Conservation (phyloP, 2,329 filamentous ascomycete species). For the Colletotrichum sp. region DNA sequence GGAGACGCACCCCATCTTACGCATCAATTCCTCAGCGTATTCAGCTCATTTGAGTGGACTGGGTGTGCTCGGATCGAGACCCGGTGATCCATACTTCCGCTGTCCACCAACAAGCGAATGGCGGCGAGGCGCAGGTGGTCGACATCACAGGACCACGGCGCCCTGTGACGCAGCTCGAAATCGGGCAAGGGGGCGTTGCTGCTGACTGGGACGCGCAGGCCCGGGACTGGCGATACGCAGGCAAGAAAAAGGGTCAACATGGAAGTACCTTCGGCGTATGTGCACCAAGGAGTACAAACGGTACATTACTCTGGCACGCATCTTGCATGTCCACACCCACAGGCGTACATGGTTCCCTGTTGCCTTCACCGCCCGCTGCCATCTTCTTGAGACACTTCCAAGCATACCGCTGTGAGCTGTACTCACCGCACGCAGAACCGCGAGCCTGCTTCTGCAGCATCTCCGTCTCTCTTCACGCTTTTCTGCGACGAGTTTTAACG, state of each 20-base stretch:
- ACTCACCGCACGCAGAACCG: background rate
- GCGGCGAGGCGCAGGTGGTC: conserved; percentile 17
- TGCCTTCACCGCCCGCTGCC: background rate
- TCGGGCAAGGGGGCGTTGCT: background rate
- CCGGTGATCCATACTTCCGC: conserved; percentile 10
- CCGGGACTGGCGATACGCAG: background rate
- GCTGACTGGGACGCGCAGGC: background rate
- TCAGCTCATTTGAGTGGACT: background rate
- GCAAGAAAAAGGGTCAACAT: background rate
- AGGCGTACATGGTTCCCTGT: background rate
- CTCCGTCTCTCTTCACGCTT: background rate
- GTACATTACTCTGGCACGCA: background rate
- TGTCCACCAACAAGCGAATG: background rate
- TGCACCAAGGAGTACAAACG: background rate
- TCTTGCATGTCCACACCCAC: background rate
- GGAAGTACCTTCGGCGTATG: background rate
- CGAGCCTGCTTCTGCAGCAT: background rate
- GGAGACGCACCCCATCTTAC: conserved; percentile 1
- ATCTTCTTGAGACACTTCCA: background rate
- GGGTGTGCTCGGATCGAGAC: background rate
- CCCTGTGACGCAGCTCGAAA: conserved; percentile 11
- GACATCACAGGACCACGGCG: conserved; percentile 21
- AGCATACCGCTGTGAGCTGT: background rate
- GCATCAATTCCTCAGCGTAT: conserved; percentile 11
- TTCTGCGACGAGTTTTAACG: background rate